A percentile compares a stretch with the other conserved stretches of the same genome.
These are phyloP conservation scores for Fusarium chaquense DNA, from an alignment of 2,329 filamentous ascomycete genomes.

Conservation along the genomic window DNA sequence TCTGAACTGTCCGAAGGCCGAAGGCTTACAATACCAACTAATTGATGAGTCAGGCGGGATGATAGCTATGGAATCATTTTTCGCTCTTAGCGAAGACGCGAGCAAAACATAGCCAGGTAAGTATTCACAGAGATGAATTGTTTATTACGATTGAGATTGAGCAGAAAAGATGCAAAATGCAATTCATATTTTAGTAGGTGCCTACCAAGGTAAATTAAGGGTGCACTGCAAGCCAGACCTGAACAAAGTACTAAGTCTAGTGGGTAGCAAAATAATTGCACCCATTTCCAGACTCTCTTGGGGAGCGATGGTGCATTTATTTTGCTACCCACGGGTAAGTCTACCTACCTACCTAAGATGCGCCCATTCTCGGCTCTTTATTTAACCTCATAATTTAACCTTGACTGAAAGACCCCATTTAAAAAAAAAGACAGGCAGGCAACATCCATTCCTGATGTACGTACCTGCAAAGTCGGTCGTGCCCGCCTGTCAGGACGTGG, in stretches of 20 bases:
- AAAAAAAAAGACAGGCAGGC: background rate
- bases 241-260: background rate
- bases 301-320: too few species aligned
- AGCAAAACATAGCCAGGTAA: background rate
- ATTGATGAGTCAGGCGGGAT: constrained; percentile 36
- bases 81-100: constrained; percentile 18
- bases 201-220: background rate
- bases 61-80: background rate
- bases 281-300: too few species aligned
- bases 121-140: background rate
- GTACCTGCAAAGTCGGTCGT: background rate
- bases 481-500: background rate
- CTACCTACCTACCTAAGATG: background rate
- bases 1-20: constrained; percentile 45
- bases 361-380: constrained; percentile 4
- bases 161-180: constrained; percentile 12
- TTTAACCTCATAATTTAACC: constrained; percentile 13
- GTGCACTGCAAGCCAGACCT: too few species aligned
- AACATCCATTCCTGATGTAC: background rate
- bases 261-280: too few species aligned
- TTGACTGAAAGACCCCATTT: constrained; percentile 7
- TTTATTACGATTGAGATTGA: constrained; percentile 2
- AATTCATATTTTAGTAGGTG: background rate
- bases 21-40: constrained; percentile 38
- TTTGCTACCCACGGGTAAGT: too few species aligned